Evolutionary conservation across 2,329 filamentous ascomycete species (phyloP).

Genomic region (Aspergillus fructus): DNA sequence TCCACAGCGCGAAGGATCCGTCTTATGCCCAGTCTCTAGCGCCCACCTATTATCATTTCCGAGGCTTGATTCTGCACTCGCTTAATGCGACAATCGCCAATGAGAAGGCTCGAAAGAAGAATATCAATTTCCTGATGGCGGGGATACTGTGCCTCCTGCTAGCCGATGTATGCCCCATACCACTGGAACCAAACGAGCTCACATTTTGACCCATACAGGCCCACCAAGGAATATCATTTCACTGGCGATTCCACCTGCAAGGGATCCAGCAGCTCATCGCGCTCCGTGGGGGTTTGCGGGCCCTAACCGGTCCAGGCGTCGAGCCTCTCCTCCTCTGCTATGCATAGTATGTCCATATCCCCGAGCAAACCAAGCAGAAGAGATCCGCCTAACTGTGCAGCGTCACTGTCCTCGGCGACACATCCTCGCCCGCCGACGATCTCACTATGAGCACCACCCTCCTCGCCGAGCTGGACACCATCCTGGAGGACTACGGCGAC

Average conservation of each 20-base stretch:
- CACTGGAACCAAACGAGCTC: background rate
- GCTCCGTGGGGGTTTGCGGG: conserved; percentile 34
- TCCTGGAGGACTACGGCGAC: conserved; percentile 23
- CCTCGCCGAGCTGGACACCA: conserved; percentile 26
- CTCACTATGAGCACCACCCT: conserved; percentile 26
- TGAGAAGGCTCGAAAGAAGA: background rate
- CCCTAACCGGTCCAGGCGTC: conserved; percentile 10
- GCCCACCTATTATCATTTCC: background rate
- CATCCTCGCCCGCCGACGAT: conserved; percentile 36
- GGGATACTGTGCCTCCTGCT: background rate
- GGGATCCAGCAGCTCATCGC: conserved; percentile 32
- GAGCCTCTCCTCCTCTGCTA: background rate
- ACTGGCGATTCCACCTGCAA: conserved; percentile 39
- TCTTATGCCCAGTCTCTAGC: conserved; percentile 17
- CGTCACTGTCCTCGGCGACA: conserved; percentile 34
- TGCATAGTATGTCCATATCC: background rate
- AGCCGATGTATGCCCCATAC: background rate
- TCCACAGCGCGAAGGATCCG: conserved; percentile 27
- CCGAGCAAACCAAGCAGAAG: no score
- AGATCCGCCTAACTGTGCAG: background rate
- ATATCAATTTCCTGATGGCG: background rate
- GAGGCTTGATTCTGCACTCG: background rate
- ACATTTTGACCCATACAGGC: conserved; percentile 16
- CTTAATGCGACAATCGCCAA: background rate
- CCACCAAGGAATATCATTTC: conserved; percentile 29